phyloP scores from a whole-genome alignment of 345 rosid genomes.

The Hibiscus trionum region DNA sequence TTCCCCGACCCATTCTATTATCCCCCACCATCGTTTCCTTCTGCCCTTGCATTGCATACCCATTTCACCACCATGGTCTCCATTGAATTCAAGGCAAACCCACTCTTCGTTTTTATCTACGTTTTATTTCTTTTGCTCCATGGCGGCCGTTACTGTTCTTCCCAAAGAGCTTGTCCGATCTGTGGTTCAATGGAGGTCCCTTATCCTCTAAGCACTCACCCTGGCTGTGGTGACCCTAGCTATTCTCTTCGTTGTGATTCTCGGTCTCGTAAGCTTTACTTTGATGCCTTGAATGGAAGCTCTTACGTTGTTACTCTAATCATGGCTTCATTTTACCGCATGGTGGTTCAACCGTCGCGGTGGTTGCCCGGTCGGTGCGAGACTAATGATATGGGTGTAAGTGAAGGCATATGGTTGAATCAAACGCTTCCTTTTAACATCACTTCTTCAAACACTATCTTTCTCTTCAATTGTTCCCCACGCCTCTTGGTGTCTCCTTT shows the following conservation, averaged over 20 bases:
- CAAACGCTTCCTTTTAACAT: constrained; percentile 55
- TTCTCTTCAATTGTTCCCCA: constrained; percentile 55
- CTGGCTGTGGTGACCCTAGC: constrained; percentile 40
- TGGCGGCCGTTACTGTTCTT: constrained; percentile 4
- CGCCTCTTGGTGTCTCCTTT: constrained; percentile 53
- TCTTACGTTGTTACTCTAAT: constrained; percentile 42
- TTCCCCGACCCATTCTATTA: constrained; percentile 16
- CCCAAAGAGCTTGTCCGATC: constrained; percentile 38
- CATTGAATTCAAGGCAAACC: constrained; percentile 1
- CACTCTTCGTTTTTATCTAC: not conserved
- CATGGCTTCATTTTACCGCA: constrained; percentile 28
- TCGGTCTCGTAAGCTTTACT: constrained; percentile 31
- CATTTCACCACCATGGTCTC: constrained; percentile 10
- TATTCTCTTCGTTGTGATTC: constrained; percentile 42
- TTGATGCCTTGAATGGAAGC: constrained; percentile 40
- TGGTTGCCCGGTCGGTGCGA: constrained; percentile 34
- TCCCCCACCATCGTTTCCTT: constrained; percentile 4
- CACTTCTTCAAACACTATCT: constrained; percentile 51
- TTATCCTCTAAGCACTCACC: constrained; percentile 49
- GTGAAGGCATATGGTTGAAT: constrained; percentile 44
- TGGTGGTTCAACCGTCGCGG: constrained; percentile 45
- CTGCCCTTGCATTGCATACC: not conserved
- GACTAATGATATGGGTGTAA: constrained; percentile 35
- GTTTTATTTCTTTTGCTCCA: constrained; percentile 13
- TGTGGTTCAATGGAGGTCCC: constrained; percentile 42